A percentile compares a stretch with the other conserved stretches of the same genome.
Evolutionary conservation across 2,329 filamentous ascomycete species (phyloP).

Genomic region (Fusarium stilboides): DNA sequence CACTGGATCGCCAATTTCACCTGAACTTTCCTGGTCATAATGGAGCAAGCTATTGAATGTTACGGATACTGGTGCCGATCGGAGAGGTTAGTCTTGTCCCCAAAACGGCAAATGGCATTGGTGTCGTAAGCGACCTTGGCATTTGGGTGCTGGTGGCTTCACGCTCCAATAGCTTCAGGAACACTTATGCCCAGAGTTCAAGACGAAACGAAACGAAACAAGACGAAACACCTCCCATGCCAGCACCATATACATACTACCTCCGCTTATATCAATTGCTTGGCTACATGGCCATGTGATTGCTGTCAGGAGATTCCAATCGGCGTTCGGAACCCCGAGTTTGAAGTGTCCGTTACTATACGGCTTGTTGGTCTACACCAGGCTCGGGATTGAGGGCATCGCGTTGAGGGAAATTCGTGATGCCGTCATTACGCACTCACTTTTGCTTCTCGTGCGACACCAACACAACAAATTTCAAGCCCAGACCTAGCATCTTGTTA

Average conservation of each 20-base stretch:
- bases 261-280: not conserved
- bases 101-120: constrained; percentile 27
- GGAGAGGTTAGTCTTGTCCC: constrained; percentile 16
- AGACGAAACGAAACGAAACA: constrained; percentile 42
- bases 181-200: not conserved
- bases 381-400: constrained; percentile 9
- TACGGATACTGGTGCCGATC: constrained; percentile 7
- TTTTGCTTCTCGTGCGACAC: constrained; percentile 24
- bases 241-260: not conserved
- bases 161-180: constrained; percentile 28
- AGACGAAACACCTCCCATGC: constrained; percentile 23
- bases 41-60: constrained; percentile 9
- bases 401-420: constrained; percentile 17
- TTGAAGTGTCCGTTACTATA: not conserved
- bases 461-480: constrained; percentile 12
- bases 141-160: constrained; percentile 12
- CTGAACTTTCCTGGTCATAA: constrained; percentile 6
- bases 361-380: constrained; percentile 9
- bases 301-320: not conserved
- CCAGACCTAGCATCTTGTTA: constrained; percentile 16
- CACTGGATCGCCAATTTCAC: not conserved
- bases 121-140: constrained; percentile 44
- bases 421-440: constrained; percentile 36
- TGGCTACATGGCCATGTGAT: not conserved
- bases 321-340: not conserved